Evolutionary conservation across 73 alveolate species (phyloP).

Genomic region (Uronychia binucleata): DNA sequence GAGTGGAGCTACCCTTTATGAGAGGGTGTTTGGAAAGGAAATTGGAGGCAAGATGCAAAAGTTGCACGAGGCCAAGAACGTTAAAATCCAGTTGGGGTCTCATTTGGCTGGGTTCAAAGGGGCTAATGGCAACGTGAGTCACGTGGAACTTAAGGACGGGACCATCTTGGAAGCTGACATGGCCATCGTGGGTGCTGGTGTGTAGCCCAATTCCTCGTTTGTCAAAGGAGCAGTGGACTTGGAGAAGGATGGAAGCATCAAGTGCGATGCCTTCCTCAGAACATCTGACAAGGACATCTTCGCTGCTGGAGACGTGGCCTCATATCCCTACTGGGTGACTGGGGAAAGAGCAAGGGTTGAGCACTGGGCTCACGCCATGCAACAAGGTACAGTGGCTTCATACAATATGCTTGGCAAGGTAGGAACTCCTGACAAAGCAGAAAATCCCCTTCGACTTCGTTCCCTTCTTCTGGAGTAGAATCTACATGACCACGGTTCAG

Average conservation of each 20-base stretch:
- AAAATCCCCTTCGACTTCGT: conserved; percentile 63
- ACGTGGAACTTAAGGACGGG: conserved; percentile 71
- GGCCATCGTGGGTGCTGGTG: conserved; percentile 87
- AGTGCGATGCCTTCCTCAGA: conserved; percentile 71
- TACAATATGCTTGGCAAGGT: conserved; percentile 82
- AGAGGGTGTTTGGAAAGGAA: conserved; percentile 74
- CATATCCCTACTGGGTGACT: conserved; percentile 76
- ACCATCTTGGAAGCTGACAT: conserved; percentile 75
- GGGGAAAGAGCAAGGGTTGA: conserved; percentile 83
- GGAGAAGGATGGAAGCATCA: conserved; percentile 60
- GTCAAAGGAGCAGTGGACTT: conserved; percentile 48
- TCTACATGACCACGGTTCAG: conserved; percentile 56
- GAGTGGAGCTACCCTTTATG: conserved; percentile 59
- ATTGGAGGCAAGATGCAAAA: conserved; percentile 63
- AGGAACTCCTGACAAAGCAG: not conserved
- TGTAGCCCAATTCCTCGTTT: conserved; percentile 63
- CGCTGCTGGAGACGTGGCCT: conserved; percentile 94
- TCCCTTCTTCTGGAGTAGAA: conserved; percentile 94
- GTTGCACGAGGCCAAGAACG: conserved; percentile 69
- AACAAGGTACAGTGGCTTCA: conserved; percentile 83
- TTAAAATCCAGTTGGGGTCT: conserved; percentile 46
- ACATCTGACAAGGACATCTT: conserved; percentile 73
- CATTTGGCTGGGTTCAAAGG: conserved; percentile 58
- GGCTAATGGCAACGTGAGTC: conserved; percentile 59
- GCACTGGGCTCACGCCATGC: conserved; percentile 81